Evolutionary conservation across 257 asterid genomes (phyloP), one percentile per base, ranked within the genome.

Genomic region (Sherardia arvensis): DNA sequence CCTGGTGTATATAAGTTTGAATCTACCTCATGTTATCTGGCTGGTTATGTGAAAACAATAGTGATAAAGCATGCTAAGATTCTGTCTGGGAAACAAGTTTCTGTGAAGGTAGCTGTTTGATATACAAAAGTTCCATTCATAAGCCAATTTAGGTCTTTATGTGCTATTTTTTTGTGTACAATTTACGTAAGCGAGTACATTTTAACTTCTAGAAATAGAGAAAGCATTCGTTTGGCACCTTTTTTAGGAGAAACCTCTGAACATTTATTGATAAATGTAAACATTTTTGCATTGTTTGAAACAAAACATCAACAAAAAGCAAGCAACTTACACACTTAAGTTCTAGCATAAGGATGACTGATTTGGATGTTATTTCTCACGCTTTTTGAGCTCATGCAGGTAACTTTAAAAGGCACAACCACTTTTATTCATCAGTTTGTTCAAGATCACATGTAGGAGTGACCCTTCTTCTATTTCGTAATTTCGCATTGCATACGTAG

Each of bases 401-500:
- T 9, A 0, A 9, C 47, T 6, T 38, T 38, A 38, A 10, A 10
- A 38, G 20, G 21, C 20, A 49, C 0, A 36, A 11, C 27, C n/a
- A 27, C 10, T 63, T 56, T 36, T 84, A 94, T 45, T 65, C 22
- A 69, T 84, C 88, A 65, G 74, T 71, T 70, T 81, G 82, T 28
- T 79, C 89, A 8, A 60, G 62, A 30, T n/a, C n/a, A n/a, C n/a
- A n/a, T n/a, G n/a, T n/a, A n/a, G n/a, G n/a, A n/a, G n/a, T n/a
- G n/a, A n/a, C 71, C 76, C 86, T 83, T n/a, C n/a, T n/a, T 79
- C 85, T 80, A 85, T 82, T 85, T 59, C 82, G 74, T 62, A 85
- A 65, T 70, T 30, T 75, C 90, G 82, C 48, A 82, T 82, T 15
- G 85, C 79, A 63, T 82, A 67, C 65, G 85, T 78, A 69, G 73